A percentile compares a stretch with the other conserved stretches of the same genome.
phyloP scores from a whole-genome alignment of 371 early-diverging fungal species.

The Ordospora pajunii region DNA sequence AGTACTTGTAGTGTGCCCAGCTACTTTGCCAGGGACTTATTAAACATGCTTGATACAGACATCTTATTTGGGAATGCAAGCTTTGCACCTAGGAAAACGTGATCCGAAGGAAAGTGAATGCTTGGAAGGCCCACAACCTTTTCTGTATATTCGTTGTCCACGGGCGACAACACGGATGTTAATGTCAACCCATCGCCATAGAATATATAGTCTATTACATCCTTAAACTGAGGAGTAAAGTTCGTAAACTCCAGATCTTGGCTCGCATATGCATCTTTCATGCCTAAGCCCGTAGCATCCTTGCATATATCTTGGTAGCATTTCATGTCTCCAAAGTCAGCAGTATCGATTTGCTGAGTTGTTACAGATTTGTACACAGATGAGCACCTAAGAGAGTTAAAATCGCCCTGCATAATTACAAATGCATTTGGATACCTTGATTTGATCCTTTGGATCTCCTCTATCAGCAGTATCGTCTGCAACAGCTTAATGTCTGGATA shows the following conservation, averaged over 20 bases:
- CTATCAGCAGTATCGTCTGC: slow-evolving; percentile 83
- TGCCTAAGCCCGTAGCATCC: slow-evolving; percentile 33
- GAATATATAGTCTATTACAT: slow-evolving; percentile 92
- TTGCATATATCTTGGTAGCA: slow-evolving; percentile 71
- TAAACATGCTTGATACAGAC: background rate
- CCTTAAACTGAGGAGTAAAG: slow-evolving; percentile 76
- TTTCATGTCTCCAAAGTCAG: slow-evolving; percentile 68
- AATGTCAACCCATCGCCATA: slow-evolving; percentile 68
- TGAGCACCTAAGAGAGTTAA: slow-evolving; percentile 79
- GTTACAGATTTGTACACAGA: slow-evolving; percentile 80
- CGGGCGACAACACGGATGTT: slow-evolving; percentile 71
- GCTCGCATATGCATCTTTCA: slow-evolving; percentile 64
- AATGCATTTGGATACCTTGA: slow-evolving; percentile 54
- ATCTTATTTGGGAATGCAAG: slow-evolving; percentile 22
- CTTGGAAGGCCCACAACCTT: slow-evolving; percentile 81
- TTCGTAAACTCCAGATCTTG: slow-evolving; percentile 75
- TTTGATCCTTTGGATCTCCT: slow-evolving; percentile 68
- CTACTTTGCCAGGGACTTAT: background rate
- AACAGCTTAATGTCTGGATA: slow-evolving; percentile 91
- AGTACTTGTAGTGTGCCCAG: background rate
- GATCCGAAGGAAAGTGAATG: slow-evolving; percentile 77
- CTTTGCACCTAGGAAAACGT: slow-evolving; percentile 59
- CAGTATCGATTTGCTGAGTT: slow-evolving; percentile 39
- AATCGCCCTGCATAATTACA: slow-evolving; percentile 71
- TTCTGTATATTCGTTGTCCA: slow-evolving; percentile 72